Evolutionary conservation across 768 basidiomycete genomes (phyloP), one percentile per base, ranked within the genome.

Genomic region (Trametes cinnabarina): DNA sequence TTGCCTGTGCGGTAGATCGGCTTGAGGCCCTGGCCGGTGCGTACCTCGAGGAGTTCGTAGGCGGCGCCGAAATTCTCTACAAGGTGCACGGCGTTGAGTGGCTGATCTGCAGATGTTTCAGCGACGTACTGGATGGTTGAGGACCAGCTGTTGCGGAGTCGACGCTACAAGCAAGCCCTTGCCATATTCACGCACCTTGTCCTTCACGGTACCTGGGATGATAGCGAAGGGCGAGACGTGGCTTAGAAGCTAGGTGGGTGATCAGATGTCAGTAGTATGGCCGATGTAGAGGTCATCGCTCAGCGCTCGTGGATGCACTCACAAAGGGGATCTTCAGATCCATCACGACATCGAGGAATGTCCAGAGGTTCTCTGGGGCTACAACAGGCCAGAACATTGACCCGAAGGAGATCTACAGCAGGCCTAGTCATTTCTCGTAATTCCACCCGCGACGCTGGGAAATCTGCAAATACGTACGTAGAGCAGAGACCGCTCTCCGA

Each of bases 21-120:
- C 28, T 59, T 59, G 12, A 58, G 47, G 6, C 58, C 63, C n/a
- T 50, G 34, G 25, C 66, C 64, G 3, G 48, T 63, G 32, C 68
- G 64, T 12, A 67, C 65, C 52, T 70, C 63, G 25, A 70, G 39
- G 0, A 70, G 64, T 61, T 70, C 65, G 59, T 66, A 70, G 2
- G 58, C 67, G 35, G 65, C 56, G 25, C 61, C 23, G 26, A 68
- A 63, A 43, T 50, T 53, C 10, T 65, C 63, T 1, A 61, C 49
- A 32, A 67, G 37, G 41, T 61, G 52, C 12, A 66, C 50, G 22
- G 61, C 55, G 47, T 41, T 41, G 17, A 19, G 40, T 5, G 30
- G 30, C 30, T 17, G 3, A 10, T 5, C 9, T 20, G 6, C 19
- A 6, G n/a, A n/a, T n/a, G n/a, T n/a, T n/a, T n/a, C n/a, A n/a